Base-by-base conservation (phyloP, 805 yeast genomes). In the Lipomyces kockii region DNA sequence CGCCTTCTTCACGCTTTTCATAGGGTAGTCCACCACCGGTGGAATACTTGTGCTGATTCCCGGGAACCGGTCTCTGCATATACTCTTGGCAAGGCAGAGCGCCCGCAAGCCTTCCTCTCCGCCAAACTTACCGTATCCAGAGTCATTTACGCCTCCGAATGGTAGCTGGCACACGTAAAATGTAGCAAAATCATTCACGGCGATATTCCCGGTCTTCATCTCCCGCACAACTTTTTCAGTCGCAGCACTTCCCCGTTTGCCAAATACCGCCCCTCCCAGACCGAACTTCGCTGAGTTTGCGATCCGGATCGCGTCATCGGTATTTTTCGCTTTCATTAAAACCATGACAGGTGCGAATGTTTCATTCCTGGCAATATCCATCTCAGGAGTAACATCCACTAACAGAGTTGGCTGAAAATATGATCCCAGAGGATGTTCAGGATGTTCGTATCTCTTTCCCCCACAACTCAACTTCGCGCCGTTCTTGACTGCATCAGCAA, bases 71-170 rank as follows among this genome's bases (percentile, higher is more conserved):
- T 95, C 98, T 81, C 85, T 89, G 68, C 97, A 92, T 2, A 95
- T 86, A 56, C 96, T 87, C 76, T 95, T 95, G 63, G 92, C 90
- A 65, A 87, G 83, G 77, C 98, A 94, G 57, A 95, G 81, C 0
- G 97, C 98, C 53, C 91, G 86, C 55, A 95, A 82, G 1, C 99
- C 99, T 82, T 95, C 99, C 76, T 89, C 97, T 58, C 99, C 99
- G 27, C 97, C 97, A 81, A 95, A 95, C 77, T 94, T 94, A 65
- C 99, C 99, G 76, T 92, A 95, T 0, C 99, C 99, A 5, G 97
- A 90, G 58, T 92, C 95, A 72, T 88, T 88, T 34, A 86, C 86
- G 37, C 99, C 99, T 63, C 99, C 99, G 80, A 95, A 95, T 39
- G 99, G 99, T 73, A 95, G 83, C 79, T 95, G 99, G 72, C 97